phyloP scores from a whole-genome alignment of 305 asterid genomes.

The Plantago coronopus region DNA sequence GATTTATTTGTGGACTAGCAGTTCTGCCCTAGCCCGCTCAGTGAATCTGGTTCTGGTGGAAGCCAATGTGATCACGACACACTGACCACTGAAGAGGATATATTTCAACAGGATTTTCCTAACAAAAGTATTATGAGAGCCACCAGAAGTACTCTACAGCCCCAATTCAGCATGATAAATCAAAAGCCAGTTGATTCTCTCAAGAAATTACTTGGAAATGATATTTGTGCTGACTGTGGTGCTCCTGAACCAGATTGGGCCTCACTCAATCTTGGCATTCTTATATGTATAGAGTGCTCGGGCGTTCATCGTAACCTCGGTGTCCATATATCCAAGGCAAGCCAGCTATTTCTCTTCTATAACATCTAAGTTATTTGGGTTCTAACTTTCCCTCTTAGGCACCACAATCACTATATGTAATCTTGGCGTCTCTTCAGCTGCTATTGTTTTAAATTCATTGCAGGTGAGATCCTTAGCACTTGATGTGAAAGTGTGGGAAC shows the following conservation, averaged over 20 bases:
- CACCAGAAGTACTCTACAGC: conserved; percentile 49
- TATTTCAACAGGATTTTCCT: conserved; percentile 43
- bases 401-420: background rate
- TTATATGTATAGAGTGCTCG: conserved; percentile 88
- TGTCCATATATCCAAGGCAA: conserved; percentile 90
- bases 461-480: conserved; percentile 87
- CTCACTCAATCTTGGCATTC: conserved; percentile 85
- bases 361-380: conserved; percentile 5
- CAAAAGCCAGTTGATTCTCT: conserved; percentile 58
- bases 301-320: conserved; percentile 96
- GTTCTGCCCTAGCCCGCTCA: conserved; percentile 50
- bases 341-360: conserved; percentile 26
- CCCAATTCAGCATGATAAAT: conserved; percentile 33
- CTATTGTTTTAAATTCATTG: conserved; percentile 23
- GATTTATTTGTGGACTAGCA: conserved; percentile 35
- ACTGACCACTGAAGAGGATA: conserved; percentile 40
- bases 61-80: conserved; percentile 45
- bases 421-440: conserved; percentile 5
- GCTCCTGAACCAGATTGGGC: conserved; percentile 97
- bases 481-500: conserved; percentile 93
- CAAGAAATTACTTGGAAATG: conserved; percentile 74
- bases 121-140: conserved; percentile 47
- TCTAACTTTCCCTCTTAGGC: background rate
- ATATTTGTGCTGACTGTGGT: conserved; percentile 95
- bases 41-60: conserved; percentile 53